Evolutionary conservation across 768 basidiomycete species (phyloP).

Genomic region (Paxillus ammoniavirescens): DNA sequence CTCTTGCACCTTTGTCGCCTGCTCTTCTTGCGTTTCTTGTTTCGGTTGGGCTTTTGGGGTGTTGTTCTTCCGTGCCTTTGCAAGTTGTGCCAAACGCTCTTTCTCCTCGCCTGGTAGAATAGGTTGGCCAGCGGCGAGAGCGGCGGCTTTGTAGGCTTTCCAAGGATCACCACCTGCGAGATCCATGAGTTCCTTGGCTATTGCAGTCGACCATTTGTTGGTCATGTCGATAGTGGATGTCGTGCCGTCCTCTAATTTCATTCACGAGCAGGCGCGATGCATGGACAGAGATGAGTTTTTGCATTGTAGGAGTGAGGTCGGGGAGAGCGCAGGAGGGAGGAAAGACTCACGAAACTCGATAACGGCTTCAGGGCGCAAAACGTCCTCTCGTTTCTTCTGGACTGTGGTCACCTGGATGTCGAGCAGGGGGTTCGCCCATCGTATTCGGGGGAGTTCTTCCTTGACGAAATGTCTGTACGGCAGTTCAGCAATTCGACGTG

Average conservation of each 20-base stretch:
- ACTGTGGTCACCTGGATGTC: slow-evolving; percentile 57
- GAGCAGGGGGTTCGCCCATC: slow-evolving; percentile 69
- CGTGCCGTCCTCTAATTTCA: slow-evolving; percentile 46
- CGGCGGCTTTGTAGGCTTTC: slow-evolving; percentile 52
- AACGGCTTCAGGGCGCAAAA: slow-evolving; percentile 59
- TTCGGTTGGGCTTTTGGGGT: slow-evolving; percentile 9
- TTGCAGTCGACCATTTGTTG: slow-evolving; percentile 68
- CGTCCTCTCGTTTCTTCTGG: slow-evolving; percentile 51
- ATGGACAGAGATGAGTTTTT: not conserved
- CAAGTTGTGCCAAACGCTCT: slow-evolving; percentile 17
- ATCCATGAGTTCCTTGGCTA: slow-evolving; percentile 71
- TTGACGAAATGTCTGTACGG: slow-evolving; percentile 68
- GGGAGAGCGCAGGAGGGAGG: not conserved
- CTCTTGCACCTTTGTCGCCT: slow-evolving; percentile 27
- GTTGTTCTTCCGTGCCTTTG: slow-evolving; percentile 10
- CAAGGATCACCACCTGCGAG: slow-evolving; percentile 58
- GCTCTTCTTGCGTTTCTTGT: slow-evolving; percentile 13
- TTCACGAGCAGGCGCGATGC: not conserved
- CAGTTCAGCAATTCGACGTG: not conserved
- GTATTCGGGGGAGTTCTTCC: slow-evolving; percentile 76
- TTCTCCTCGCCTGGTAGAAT: slow-evolving; percentile 45
- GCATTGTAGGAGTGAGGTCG: not conserved
- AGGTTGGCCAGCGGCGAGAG: slow-evolving; percentile 46
- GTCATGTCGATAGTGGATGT: slow-evolving; percentile 50
- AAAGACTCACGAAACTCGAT: slow-evolving; percentile 60